Evolutionary conservation across 1,284 basidiomycete genomes (phyloP).

Genomic region (Apiotrichum montevideense): DNA sequence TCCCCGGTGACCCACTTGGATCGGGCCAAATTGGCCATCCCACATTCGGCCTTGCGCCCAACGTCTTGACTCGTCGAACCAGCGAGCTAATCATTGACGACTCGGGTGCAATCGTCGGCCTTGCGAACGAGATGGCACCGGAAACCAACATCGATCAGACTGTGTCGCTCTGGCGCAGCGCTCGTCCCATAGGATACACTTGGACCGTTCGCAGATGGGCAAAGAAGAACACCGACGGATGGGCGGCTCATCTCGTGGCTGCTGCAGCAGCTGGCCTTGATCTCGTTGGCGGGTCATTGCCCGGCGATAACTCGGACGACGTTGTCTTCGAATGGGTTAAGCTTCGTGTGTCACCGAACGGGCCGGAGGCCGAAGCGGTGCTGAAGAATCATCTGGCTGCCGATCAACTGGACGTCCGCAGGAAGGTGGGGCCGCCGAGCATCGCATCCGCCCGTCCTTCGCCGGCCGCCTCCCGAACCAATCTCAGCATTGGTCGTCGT

Average conservation of each 20-base stretch:
- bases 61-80: conserved; percentile 22
- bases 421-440: not conserved
- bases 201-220: conserved; percentile 78
- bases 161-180: conserved; percentile 16
- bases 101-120: conserved; percentile 32
- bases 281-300: conserved; percentile 21
- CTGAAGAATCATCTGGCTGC: conserved; percentile 9
- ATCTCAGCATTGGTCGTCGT: not conserved
- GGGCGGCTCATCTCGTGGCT: conserved; percentile 38
- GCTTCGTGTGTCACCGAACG: conserved; percentile 16
- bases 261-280: conserved; percentile 38
- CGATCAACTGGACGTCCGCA: conserved; percentile 1
- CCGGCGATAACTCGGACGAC: conserved; percentile 31
- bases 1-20: not conserved
- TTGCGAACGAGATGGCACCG: conserved; percentile 9
- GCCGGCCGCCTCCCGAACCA: not conserved
- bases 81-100: conserved; percentile 23
- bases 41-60: conserved; percentile 42
- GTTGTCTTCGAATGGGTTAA: conserved; percentile 48
- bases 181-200: conserved; percentile 55
- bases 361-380: conserved; percentile 8
- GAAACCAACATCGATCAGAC: not conserved
- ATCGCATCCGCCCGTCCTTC: not conserved
- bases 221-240: conserved; percentile 51
- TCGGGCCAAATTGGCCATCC: conserved; percentile 22